Percentiles rank a stretch among this genome's conserved stretches.
phyloP scores from a whole-genome alignment of 345 rosid genomes.

The Citrus cavaleriei region DNA sequence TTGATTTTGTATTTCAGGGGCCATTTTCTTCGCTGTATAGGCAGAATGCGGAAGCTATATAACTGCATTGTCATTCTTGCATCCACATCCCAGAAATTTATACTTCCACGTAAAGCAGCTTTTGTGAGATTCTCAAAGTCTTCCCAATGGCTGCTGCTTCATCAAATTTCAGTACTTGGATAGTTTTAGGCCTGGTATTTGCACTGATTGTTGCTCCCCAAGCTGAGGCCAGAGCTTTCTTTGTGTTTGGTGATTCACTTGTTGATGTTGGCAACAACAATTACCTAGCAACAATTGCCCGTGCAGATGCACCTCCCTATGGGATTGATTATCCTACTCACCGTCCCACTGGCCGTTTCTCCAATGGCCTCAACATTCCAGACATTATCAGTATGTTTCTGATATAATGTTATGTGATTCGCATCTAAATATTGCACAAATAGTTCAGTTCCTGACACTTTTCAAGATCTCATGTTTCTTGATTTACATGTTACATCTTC shows the following conservation, averaged over 20 bases:
- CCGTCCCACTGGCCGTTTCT: conserved; percentile 65
- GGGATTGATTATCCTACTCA: conserved; percentile 68
- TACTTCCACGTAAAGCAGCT: background rate
- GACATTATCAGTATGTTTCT: conserved; percentile 49
- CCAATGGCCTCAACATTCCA: conserved; percentile 69
- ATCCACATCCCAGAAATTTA: background rate
- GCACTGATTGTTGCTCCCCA: background rate
- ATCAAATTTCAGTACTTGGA: background rate
- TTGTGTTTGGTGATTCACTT: conserved; percentile 70
- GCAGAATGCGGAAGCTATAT: conserved; percentile 4
- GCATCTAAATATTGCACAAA: background rate
- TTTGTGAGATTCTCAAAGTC: background rate
- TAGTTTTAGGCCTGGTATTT: conserved; percentile 7
- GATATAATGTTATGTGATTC: background rate
- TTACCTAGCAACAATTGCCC: conserved; percentile 59
- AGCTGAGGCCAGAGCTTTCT: conserved; percentile 56
- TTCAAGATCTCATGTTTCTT: background rate
- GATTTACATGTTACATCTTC: background rate
- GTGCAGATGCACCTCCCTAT: conserved; percentile 67
- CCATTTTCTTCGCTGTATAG: background rate
- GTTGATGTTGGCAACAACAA: conserved; percentile 78
- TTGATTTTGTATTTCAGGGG: background rate
- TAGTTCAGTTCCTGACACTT: no score
- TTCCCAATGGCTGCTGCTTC: conserved; percentile 17
- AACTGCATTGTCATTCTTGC: background rate